These are phyloP conservation scores for Podospora didyma DNA, from an alignment of 495 filamentous ascomycete genomes.

Conservation along the genomic window DNA sequence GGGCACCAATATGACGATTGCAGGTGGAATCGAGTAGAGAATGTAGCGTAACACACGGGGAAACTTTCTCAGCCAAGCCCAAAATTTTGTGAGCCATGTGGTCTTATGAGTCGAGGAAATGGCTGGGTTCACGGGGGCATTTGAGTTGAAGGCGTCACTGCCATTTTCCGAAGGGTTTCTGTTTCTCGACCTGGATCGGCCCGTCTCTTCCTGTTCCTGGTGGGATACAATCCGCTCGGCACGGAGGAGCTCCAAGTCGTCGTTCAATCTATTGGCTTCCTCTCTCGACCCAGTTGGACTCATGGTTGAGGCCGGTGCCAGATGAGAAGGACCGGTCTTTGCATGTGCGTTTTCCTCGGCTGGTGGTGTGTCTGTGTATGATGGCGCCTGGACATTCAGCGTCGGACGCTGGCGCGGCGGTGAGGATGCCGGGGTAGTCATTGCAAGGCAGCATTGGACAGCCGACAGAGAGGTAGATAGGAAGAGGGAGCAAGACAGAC, in stretches of 20 bases:
- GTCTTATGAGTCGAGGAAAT: conserved; percentile 52
- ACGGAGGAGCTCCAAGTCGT: conserved; percentile 79
- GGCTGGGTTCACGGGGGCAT: conserved; percentile 46
- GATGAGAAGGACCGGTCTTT: conserved; percentile 19
- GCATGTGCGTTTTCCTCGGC: conserved; percentile 18
- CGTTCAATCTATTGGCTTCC: conserved; percentile 67
- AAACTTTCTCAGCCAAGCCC: conserved; percentile 58
- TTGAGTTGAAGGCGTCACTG: conserved; percentile 78
- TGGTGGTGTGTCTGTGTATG: conserved; percentile 10
- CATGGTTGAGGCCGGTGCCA: conserved; percentile 10
- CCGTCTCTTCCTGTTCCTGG: conserved; percentile 37
- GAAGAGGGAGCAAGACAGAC: no score
- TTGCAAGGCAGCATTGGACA: not conserved
- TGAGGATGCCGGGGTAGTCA: conserved; percentile 8
- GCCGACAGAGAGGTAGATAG: no score
- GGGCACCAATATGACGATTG: conserved; percentile 71
- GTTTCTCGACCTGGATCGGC: conserved; percentile 32
- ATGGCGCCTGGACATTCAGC: conserved; percentile 26
- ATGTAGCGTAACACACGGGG: conserved; percentile 80
- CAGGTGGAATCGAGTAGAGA: conserved; percentile 77
- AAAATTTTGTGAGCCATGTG: conserved; percentile 52
- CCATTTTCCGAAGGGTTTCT: conserved; percentile 44
- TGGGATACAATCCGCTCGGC: conserved; percentile 71
- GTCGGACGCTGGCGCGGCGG: conserved; percentile 3
- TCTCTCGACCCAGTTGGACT: conserved; percentile 43